Conservation (phyloP, 2,329 filamentous ascomycete species). For the Aspergillus hiratsukae region DNA sequence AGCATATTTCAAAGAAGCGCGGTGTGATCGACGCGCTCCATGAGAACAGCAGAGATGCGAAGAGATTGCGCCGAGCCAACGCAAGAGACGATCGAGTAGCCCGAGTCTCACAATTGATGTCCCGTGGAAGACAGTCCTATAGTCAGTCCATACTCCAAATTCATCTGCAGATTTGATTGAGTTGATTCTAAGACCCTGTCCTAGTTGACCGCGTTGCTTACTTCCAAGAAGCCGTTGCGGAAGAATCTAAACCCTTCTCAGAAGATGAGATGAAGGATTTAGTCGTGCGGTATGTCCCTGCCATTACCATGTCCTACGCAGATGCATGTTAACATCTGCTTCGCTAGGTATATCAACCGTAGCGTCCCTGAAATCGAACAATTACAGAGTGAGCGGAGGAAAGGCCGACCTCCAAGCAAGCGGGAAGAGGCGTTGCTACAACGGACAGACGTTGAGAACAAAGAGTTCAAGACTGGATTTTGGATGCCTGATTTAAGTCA, state of each 20-base stretch:
- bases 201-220: conserved; percentile 64
- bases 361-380: conserved; percentile 35
- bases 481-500: conserved; percentile 72
- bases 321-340: background rate
- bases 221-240: conserved; percentile 62
- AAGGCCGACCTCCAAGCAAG: conserved; percentile 72
- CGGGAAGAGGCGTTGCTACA: conserved; percentile 73
- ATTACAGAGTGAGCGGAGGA: conserved; percentile 60
- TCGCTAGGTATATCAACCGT: conserved; percentile 33
- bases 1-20: conserved; percentile 86
- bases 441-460: conserved; percentile 65
- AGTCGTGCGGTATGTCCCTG: conserved; percentile 54
- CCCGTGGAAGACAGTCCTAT: conserved; percentile 69
- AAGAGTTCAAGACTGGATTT: conserved; percentile 80
- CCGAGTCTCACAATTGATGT: conserved; percentile 63
- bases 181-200: background rate
- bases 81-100: conserved; percentile 78
- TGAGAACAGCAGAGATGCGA: conserved; percentile 81
- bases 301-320: background rate
- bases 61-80: conserved; percentile 72
- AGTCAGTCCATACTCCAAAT: conserved; percentile 43
- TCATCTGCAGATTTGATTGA: background rate
- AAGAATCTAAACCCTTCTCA: conserved; percentile 28
- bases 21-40: conserved; percentile 71
- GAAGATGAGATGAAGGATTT: conserved; percentile 43